phyloP scores from a whole-genome alignment of 2,329 filamentous ascomycete genomes.

The Polychaeton citri region DNA sequence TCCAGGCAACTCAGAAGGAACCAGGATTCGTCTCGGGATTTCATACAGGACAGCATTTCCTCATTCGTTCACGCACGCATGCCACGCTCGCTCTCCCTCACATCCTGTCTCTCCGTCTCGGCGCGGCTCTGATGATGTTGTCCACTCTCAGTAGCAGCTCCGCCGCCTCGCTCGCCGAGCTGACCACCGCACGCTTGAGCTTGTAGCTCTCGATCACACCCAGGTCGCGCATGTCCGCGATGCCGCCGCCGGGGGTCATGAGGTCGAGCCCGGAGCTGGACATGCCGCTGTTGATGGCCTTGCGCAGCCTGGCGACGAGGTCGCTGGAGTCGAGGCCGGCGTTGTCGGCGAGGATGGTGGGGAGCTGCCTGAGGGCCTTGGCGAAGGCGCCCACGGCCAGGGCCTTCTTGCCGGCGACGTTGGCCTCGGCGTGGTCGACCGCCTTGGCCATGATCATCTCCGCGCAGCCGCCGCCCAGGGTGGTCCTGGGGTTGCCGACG shows the following conservation, averaged over 20 bases:
- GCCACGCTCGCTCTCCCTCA: too few species aligned
- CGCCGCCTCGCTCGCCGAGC: constrained; percentile 87
- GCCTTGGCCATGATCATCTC: constrained; percentile 99
- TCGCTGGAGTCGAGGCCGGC: constrained; percentile 93
- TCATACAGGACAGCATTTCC: too few species aligned
- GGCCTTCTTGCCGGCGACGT: constrained; percentile 93
- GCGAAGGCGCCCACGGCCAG: constrained; percentile 86
- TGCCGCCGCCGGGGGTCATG: constrained; percentile 75
- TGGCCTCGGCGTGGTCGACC: constrained; percentile 82
- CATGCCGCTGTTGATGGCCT: constrained; percentile 89
- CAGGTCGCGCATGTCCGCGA: constrained; percentile 88
- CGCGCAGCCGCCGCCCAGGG: constrained; percentile 85
- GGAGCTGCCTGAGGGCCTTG: constrained; percentile 76
- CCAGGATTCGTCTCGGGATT: too few species aligned
- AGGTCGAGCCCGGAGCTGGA: constrained; percentile 85
- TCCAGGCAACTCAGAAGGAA: too few species aligned
- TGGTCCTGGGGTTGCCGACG: constrained; percentile 84
- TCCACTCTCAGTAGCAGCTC: constrained; percentile 92
- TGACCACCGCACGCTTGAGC: constrained; percentile 95
- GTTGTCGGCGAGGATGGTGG: constrained; percentile 94
- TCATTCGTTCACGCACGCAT: too few species aligned
- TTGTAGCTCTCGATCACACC: constrained; percentile 98
- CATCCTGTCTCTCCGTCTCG: constrained; percentile 66
- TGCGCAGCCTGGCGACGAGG: constrained; percentile 77
- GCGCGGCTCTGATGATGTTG: constrained; percentile 92